Conservation (phyloP, 768 basidiomycete genomes). For the Lenzites betulinus region DNA sequence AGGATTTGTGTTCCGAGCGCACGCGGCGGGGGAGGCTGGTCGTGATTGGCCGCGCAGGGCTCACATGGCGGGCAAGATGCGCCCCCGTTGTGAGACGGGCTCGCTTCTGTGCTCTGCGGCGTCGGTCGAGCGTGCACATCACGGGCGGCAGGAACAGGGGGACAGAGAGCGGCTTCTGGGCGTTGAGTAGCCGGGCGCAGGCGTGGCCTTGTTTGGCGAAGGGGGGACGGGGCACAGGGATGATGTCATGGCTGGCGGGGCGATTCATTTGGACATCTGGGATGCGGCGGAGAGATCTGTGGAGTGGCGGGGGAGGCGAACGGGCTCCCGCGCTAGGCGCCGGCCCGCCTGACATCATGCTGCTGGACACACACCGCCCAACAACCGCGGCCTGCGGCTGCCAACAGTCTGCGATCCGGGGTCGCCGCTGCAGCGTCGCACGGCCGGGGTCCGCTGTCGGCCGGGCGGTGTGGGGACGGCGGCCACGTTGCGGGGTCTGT, state of each 20-base stretch:
- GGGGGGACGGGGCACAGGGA: slow-evolving; percentile 6
- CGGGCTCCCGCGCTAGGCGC: not conserved
- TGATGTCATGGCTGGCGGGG: slow-evolving; percentile 16
- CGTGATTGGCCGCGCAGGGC: not conserved
- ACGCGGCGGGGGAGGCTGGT: not conserved
- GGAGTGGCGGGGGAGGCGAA: slow-evolving; percentile 10
- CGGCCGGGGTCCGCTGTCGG: no score
- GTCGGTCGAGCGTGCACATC: not conserved
- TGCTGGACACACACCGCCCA: slow-evolving; percentile 17
- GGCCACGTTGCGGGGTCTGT: slow-evolving; percentile 15
- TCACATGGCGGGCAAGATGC: no score
- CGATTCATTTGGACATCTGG: slow-evolving; percentile 11
- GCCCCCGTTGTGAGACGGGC: no score
- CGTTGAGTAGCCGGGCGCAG: slow-evolving; percentile 12
- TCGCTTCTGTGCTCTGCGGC: not conserved
- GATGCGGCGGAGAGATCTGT: slow-evolving; percentile 10
- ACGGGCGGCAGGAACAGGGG: slow-evolving; percentile 11
- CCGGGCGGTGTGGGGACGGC: no score
- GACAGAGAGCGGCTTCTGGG: slow-evolving; percentile 6
- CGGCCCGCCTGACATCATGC: slow-evolving; percentile 17
- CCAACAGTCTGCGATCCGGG: not conserved
- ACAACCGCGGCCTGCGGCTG: slow-evolving; percentile 1
- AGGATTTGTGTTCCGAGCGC: not conserved
- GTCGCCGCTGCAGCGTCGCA: no score
- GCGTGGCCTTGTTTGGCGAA: slow-evolving; percentile 4